These are phyloP conservation scores for Paramecium octaurelia DNA, from an alignment of 73 alveolate genomes.

Conservation along the genomic window DNA sequence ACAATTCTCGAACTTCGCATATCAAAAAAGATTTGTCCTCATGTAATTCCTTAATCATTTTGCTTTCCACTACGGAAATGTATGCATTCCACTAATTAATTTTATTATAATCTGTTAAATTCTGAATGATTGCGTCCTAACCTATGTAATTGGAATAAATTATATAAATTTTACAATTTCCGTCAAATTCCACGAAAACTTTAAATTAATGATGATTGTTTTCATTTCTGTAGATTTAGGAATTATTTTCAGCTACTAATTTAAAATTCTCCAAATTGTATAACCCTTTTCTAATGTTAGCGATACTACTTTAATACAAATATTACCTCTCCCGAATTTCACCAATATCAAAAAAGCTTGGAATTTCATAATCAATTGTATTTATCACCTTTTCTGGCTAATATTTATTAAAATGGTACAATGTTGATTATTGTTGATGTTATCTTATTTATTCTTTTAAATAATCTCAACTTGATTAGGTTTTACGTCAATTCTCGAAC, in stretches of 20 bases:
- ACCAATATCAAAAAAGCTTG: background rate
- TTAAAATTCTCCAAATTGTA: background rate
- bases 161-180: background rate
- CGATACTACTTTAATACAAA: background rate
- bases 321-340: background rate
- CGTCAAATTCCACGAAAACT: background rate
- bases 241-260: background rate
- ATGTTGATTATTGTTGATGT: background rate
- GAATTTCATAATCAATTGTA: background rate
- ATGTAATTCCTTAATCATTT: background rate
- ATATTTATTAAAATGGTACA: background rate
- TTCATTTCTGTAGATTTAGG: background rate
- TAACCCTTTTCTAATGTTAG: background rate
- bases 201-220: background rate
- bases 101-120: background rate
- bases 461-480: background rate
- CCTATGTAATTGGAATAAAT: background rate
- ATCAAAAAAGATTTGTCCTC: background rate
- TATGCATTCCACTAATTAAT: background rate
- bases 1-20: background rate
- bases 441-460: background rate
- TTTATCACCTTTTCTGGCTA: background rate
- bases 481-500: background rate
- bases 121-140: background rate
- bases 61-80: background rate